Base-by-base conservation (phyloP, 2,329 filamentous ascomycete species). In the Pleoardoris graminearum region DNA sequence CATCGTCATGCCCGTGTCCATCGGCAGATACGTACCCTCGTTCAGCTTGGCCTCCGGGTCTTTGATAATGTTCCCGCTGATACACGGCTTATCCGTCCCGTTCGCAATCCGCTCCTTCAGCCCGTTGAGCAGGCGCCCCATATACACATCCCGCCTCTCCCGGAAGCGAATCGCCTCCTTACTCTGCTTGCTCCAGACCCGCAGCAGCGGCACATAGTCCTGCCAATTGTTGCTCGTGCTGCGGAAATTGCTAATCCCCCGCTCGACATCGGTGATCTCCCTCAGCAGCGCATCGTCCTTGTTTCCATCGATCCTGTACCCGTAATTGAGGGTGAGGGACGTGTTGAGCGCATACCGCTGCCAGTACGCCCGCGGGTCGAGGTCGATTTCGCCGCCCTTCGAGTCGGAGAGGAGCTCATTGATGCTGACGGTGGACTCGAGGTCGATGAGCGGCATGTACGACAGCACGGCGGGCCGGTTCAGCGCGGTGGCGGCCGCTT, bases 221-320 rank as follows among this genome's bases (percentile, higher is more conserved):
- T 90, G 87, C 84, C 88, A 90, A 69, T 93, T 93, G 67, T 91
- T 90, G 62, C 86, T 90, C 0, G 89, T 93, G 22, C 84, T 88
- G 42, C 90, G 78, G 66, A 92, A 88, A 62, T 89, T 89, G 48
- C 85, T 87, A 21, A 94, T 85, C 4, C 85, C 85, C 25, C 88
- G 81, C 70, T 93, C 90, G 3, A 93, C 89, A 41, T 85, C 79
- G 0, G 85, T 84, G 51, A 94, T 91, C 67, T 93, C 90, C 17
- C 83, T 77, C 5, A 93, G 78, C 7, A 92, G 76, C 33, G 81
- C 76, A 57, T 87, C 82, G 52, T 90, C 79, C 39, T 89, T 82
- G 57, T 86, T 83, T 0, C 87, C 89, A 49, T 86, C 80, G 51
- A 93, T 90, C 30, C 89, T 84, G 62, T 87, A 84, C 4, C 90